Evolutionary conservation across 495 filamentous ascomycete species (phyloP).

Genomic region (Cetradonia linearis): DNA sequence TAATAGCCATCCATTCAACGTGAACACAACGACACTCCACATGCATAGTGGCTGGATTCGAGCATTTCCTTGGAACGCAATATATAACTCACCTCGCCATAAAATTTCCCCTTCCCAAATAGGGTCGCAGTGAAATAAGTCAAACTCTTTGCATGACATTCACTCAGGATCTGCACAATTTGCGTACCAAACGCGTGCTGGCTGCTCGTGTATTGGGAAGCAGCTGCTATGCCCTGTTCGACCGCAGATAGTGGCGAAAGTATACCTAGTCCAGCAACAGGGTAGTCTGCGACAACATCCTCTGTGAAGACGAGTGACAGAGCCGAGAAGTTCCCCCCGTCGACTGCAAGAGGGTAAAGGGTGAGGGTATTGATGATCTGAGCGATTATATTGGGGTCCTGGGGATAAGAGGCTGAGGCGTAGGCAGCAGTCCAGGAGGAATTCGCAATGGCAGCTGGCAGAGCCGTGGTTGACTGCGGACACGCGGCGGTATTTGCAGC

Average conservation of each 20-base stretch:
- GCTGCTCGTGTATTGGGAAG: slow-evolving; percentile 24
- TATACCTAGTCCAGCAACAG: slow-evolving; percentile 16
- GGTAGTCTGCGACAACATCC: slow-evolving; percentile 31
- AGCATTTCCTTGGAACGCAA: background rate
- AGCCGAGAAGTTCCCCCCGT: slow-evolving; percentile 30
- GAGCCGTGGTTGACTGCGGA: too few relatives aligned
- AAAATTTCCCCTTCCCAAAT: slow-evolving; percentile 25
- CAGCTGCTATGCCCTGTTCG: background rate
- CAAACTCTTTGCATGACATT: slow-evolving; percentile 4
- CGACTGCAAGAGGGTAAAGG: slow-evolving; percentile 29
- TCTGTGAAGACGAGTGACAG: slow-evolving; percentile 28
- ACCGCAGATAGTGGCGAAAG: slow-evolving; percentile 18
- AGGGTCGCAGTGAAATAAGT: slow-evolving; percentile 29
- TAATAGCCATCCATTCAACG: background rate
- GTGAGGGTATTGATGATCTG: slow-evolving; percentile 30
- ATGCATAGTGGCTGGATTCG: background rate
- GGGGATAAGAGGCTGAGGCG: background rate
- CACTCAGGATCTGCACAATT: slow-evolving; percentile 20
- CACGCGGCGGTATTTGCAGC: background rate
- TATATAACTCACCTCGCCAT: slow-evolving; percentile 15
- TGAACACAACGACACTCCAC: slow-evolving; percentile 14
- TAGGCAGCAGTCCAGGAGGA: slow-evolving; percentile 1
- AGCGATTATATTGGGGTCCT: slow-evolving; percentile 3
- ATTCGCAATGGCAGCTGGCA: background rate
- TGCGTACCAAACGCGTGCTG: slow-evolving; percentile 29